These are phyloP conservation scores for Picochlorum sp. DNA, from an alignment of 139 green algal genomes.

Conservation along the genomic window DNA sequence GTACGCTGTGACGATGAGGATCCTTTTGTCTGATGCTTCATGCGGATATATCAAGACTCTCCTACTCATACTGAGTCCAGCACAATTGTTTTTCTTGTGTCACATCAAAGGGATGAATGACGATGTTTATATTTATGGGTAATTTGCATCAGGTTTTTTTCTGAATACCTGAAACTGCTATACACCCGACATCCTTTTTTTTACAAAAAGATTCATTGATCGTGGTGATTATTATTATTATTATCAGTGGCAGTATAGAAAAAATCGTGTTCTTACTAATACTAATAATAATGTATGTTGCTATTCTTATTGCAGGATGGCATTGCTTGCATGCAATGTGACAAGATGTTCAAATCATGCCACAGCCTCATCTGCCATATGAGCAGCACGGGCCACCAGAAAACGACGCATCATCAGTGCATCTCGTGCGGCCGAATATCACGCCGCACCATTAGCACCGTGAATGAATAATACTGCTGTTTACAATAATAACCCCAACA, in stretches of 20 bases:
- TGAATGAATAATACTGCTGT: too few species aligned
- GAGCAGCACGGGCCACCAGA: constrained; percentile 1
- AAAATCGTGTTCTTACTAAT: too few species aligned
- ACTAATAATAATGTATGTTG: too few species aligned
- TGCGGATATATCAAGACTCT: constrained; percentile 26
- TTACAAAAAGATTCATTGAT: too few species aligned
- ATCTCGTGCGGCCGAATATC: not conserved
- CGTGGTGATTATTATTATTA: too few species aligned
- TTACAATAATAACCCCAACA: too few species aligned
- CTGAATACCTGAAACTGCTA: constrained; percentile 22
- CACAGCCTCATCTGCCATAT: constrained; percentile 5
- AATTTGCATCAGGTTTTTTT: constrained; percentile 35
- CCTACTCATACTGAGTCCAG: constrained; percentile 38
- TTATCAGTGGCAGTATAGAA: too few species aligned
- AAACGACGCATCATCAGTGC: not conserved
- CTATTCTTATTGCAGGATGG: not conserved
- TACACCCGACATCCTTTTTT: not conserved
- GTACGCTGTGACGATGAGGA: not conserved
- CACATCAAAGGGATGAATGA: constrained; percentile 14
- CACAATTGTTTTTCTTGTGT: not conserved
- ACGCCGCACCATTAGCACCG: too few species aligned
- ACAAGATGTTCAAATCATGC: not conserved
- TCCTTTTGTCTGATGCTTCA: not conserved
- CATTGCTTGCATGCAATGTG: constrained; percentile 2
- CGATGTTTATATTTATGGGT: constrained; percentile 21